A percentile compares a stretch with the other conserved stretches of the same genome.
These are phyloP conservation scores for Hamamelis virginiana DNA, from an alignment of 164 flowering plant genomes.

Conservation along the genomic window DNA sequence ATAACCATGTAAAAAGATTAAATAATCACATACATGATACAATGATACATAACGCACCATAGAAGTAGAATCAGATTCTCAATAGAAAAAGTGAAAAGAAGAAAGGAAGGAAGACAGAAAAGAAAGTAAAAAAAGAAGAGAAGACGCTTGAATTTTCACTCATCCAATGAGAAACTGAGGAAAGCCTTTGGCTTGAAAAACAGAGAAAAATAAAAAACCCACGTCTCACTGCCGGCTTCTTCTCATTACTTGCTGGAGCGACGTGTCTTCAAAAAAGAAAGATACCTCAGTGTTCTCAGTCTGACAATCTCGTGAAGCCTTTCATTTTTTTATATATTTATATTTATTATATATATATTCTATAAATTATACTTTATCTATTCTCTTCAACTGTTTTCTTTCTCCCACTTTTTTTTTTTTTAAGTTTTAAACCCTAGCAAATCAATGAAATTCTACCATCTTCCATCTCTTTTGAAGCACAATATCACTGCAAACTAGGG, in stretches of 20 bases:
- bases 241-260: slow-evolving; percentile 26
- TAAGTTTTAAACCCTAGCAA: no score
- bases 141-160: no score
- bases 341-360: no score
- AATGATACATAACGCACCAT: background rate
- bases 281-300: slow-evolving; percentile 27
- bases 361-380: no score
- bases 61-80: slow-evolving; percentile 13
- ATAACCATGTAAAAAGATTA: background rate
- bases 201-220: background rate
- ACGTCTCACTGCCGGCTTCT: background rate
- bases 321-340: no score
- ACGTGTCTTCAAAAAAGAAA: slow-evolving; percentile 27
- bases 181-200: background rate
- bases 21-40: no score
- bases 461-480: no score
- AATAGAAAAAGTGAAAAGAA: background rate
- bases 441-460: no score
- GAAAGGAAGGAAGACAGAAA: background rate
- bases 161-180: slow-evolving; percentile 24
- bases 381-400: no score
- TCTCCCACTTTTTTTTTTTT: background rate
- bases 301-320: slow-evolving; percentile 37
- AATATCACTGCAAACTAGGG: no score
- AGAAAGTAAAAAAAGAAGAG: no score